Conservation (phyloP, 257 asterid genomes). For the Plantago ovata region DNA sequence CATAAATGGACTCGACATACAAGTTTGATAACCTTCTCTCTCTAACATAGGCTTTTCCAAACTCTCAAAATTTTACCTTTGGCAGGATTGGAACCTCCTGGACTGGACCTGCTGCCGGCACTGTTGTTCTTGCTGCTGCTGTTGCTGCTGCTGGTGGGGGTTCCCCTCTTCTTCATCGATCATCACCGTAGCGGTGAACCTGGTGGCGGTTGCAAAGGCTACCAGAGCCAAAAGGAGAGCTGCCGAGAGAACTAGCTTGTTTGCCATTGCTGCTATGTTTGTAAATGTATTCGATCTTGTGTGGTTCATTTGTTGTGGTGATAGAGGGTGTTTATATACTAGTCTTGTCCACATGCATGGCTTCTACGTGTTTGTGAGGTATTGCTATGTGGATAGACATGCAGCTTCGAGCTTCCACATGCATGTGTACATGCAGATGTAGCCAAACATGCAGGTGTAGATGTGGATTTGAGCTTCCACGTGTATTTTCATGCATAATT, state of each 20-base stretch:
- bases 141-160: neutral
- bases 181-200: slow-evolving; percentile 33
- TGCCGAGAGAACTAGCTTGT: slow-evolving; percentile 28
- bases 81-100: slow-evolving; percentile 31
- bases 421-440: slow-evolving; percentile 23
- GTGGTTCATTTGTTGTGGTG: neutral
- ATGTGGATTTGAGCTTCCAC: slow-evolving; percentile 26
- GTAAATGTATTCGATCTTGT: neutral
- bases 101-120: slow-evolving; percentile 38
- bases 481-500: slow-evolving; percentile 26
- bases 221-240: slow-evolving; percentile 37
- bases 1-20: too few relatives aligned
- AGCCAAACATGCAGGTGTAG: slow-evolving; percentile 14
- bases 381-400: slow-evolving; percentile 6
- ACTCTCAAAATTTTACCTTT: too few relatives aligned
- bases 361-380: slow-evolving; percentile 32
- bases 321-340: slow-evolving; percentile 19
- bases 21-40: too few relatives aligned
- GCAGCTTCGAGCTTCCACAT: slow-evolving; percentile 25
- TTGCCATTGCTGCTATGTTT: slow-evolving; percentile 25
- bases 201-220: slow-evolving; percentile 32
- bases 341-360: slow-evolving; percentile 28
- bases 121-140: slow-evolving; percentile 10
- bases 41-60: too few relatives aligned
- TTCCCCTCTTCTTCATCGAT: slow-evolving; percentile 24